phyloP scores from a whole-genome alignment of 345 rosid genomes.

The Hevea brasiliensis region DNA sequence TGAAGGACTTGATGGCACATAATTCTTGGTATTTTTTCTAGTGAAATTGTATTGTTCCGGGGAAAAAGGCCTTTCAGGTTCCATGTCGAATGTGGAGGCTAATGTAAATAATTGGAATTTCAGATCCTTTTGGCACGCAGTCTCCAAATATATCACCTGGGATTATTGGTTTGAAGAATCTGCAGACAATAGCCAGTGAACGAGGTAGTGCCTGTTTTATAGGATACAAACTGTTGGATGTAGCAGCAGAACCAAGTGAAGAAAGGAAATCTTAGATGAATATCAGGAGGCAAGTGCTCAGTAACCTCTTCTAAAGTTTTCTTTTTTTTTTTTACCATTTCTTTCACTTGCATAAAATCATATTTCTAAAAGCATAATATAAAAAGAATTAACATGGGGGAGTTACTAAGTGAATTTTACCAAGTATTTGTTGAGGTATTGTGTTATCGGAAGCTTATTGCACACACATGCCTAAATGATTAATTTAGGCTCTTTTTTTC shows the following conservation, averaged over 20 bases:
- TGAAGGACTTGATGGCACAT: conserved; percentile 56
- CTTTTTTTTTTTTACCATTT: neutral
- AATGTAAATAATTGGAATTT: neutral
- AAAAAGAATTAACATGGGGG: neutral
- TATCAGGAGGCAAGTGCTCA: conserved; percentile 8
- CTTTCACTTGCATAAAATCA: neutral
- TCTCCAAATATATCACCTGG: neutral
- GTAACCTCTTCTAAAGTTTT: neutral
- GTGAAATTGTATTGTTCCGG: neutral
- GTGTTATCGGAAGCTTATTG: neutral
- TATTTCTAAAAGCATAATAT: neutral
- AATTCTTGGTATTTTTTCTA: conserved; percentile 6
- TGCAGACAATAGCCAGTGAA: neutral
- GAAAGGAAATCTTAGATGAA: neutral
- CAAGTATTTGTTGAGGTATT: neutral
- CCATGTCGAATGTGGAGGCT: neutral
- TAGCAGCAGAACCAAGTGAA: conserved; percentile 3
- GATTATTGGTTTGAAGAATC: neutral
- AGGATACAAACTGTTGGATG: neutral
- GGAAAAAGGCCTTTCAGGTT: neutral
- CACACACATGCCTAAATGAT: neutral
- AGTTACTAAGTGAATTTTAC: neutral
- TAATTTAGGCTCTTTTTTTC: neutral
- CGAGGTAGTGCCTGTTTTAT: neutral
- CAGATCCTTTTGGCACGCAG: neutral